Evolutionary conservation across 345 rosid genomes (phyloP), one percentile per base, ranked within the genome.

Genomic region (Rhodamnia rubescens): DNA sequence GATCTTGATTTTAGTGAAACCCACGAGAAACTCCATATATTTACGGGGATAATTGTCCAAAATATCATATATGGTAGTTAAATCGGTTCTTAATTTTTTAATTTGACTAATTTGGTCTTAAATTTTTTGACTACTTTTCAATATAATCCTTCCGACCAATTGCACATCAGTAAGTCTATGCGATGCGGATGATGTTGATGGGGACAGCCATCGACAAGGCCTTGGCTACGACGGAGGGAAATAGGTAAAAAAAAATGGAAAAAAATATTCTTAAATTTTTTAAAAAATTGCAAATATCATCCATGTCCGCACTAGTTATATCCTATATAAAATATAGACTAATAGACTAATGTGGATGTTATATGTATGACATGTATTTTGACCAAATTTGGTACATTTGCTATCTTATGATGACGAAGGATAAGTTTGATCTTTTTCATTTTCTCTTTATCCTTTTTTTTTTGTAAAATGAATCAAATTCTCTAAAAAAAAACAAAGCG

Each of bases 141-240:
- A 29, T 64, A 29, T 29, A 16, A 4, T 64, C 2, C 15, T 64
- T 29, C 0, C 0, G 2, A 1, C 7, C 10, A 61, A 61, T 61
- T 27, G 7, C 22, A 6, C 1, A 3, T 64, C 0, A 0, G 0
- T 10, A 6, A 29, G 8, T 1, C 18, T 4, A 64, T 15, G 2
- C 27, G 5, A 5, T 2, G 0, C 3, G 20, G 5, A 0, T 0
- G 0, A 16, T 12, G 36, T 8, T 3, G 0, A 59, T 1, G 1
- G 13, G 18, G 4, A 59, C 18, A 2, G 5, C 29, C 26, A 57
- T 11, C 12, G 3, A 7, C n/a, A 26, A 24, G 14, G 3, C 7
- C n/a, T 1, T 2, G 0, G 12, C 15, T 3, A 12, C 4, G 3
- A n/a, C 69, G 13, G 13, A n/a, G 6, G 5, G 42, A 61, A 61